phyloP scores from a whole-genome alignment of 805 yeast species.

The Ogataea ramenticola region DNA sequence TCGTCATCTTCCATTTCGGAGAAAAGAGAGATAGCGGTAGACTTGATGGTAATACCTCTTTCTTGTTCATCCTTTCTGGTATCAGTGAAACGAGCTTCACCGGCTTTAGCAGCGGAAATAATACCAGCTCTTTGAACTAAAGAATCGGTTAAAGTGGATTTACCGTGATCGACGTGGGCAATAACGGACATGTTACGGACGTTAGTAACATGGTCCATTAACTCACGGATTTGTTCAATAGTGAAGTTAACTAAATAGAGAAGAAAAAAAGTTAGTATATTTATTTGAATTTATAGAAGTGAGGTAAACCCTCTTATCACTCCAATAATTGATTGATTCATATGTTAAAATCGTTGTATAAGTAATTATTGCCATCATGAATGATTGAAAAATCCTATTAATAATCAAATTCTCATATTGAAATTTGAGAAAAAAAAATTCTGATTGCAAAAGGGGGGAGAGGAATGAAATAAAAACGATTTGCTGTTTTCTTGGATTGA shows the following conservation, averaged over 20 bases:
- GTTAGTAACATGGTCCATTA: constrained; percentile 99
- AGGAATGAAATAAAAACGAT: too few species aligned
- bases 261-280: background rate
- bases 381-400: too few species aligned
- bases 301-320: background rate
- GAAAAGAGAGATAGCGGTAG: constrained; percentile 95
- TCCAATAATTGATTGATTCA: too few species aligned
- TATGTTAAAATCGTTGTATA: too few species aligned
- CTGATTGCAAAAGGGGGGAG: too few species aligned
- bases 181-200: constrained; percentile 99
- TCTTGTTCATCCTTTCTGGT: constrained; percentile 99
- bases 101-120: constrained; percentile 99
- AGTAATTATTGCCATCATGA: too few species aligned
- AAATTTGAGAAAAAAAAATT: too few species aligned
- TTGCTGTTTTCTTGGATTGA: too few species aligned
- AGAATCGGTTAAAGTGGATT: constrained; percentile 98
- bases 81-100: constrained; percentile 99
- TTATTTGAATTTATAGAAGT: background rate
- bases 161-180: constrained; percentile 99
- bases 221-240: constrained; percentile 91
- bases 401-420: too few species aligned
- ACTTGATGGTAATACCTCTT: constrained; percentile 99
- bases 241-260: constrained; percentile 42
- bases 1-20: constrained; percentile 84
- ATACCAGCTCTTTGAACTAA: constrained; percentile 99